Evolutionary conservation across 106 monocot genomes (phyloP).

Genomic region (Acorus gramineus): DNA sequence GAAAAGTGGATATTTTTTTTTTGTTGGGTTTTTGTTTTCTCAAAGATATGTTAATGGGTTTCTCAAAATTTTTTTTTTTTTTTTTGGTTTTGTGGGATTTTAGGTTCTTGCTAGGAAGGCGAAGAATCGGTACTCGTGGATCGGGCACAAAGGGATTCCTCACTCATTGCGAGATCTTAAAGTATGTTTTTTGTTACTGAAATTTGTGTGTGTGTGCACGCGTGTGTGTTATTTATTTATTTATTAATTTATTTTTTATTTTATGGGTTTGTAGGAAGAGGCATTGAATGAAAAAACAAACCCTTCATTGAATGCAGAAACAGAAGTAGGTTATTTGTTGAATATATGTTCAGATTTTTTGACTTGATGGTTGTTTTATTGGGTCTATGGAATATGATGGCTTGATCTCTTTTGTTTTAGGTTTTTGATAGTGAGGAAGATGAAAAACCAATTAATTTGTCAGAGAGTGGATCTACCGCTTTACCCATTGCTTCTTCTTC

Average conservation of each 20-base stretch:
- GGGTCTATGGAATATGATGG: no score
- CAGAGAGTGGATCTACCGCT: no score
- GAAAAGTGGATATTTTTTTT: neutral
- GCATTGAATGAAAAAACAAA: slow-evolving; percentile 14
- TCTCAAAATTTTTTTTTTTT: neutral
- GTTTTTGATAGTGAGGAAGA: slow-evolving; percentile 46
- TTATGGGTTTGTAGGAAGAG: neutral
- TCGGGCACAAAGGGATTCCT: slow-evolving; percentile 75
- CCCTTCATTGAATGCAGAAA: neutral
- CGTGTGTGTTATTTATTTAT: no score
- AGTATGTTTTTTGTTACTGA: slow-evolving; percentile 14
- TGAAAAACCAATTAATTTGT: slow-evolving; percentile 16
- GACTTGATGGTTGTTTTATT: neutral
- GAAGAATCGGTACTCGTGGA: slow-evolving; percentile 82
- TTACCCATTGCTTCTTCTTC: no score
- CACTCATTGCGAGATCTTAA: slow-evolving; percentile 45
- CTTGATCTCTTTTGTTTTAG: slow-evolving; percentile 9
- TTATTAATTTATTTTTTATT: neutral
- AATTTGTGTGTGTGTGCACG: neutral
- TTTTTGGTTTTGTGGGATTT: neutral
- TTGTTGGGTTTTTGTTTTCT: no score
- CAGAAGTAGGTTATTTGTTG: slow-evolving; percentile 3
- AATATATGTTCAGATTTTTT: no score
- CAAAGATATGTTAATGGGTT: neutral
- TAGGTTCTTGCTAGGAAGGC: slow-evolving; percentile 71